Conservation (phyloP, 2,329 filamentous ascomycete species). For the Hypoxylon sp. region DNA sequence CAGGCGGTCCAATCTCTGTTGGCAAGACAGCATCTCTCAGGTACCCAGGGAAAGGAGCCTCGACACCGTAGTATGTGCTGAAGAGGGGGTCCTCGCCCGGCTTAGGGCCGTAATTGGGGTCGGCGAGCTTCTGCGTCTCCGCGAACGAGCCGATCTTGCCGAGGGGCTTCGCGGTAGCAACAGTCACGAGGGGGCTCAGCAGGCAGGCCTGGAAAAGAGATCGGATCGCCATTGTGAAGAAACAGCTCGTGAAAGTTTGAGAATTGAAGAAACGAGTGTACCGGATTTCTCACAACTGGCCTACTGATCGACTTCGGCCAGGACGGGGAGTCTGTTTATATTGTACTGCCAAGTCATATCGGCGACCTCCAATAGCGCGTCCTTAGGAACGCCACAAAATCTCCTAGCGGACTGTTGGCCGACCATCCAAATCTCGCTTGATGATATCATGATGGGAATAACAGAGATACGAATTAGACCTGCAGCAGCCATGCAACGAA, state of each 20-base stretch:
- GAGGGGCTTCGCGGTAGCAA: constrained; percentile 36
- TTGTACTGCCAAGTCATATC: constrained; percentile 25
- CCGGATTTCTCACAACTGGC: constrained; percentile 4
- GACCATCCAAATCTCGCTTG: constrained; percentile 41
- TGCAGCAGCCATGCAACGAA: constrained; percentile 33
- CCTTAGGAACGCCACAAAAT: constrained; percentile 32
- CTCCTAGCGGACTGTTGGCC: constrained; percentile 18
- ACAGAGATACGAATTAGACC: constrained; percentile 34
- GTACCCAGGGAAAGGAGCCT: constrained; percentile 57
- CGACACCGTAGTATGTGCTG: constrained; percentile 54
- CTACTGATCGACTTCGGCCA: constrained; percentile 3
- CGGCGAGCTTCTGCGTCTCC: constrained; percentile 45
- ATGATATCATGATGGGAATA: constrained; percentile 42
- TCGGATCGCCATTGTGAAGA: constrained; percentile 40
- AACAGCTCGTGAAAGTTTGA: constrained; percentile 14
- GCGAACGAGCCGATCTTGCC: constrained; percentile 28
- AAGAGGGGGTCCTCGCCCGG: constrained; percentile 55
- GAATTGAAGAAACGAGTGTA: constrained; percentile 22
- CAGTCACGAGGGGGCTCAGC: constrained; percentile 34
- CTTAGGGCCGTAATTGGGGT: constrained; percentile 53
- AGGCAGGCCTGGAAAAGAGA: constrained; percentile 43
- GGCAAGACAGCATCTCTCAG: constrained; percentile 54
- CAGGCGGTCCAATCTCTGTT: constrained; percentile 50
- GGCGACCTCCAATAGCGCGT: constrained; percentile 37
- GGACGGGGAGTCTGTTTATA: constrained; percentile 36